A percentile compares a stretch with the other conserved stretches of the same genome.
Conservation (phyloP, 495 filamentous ascomycete species). For the Evernia prunastri region DNA sequence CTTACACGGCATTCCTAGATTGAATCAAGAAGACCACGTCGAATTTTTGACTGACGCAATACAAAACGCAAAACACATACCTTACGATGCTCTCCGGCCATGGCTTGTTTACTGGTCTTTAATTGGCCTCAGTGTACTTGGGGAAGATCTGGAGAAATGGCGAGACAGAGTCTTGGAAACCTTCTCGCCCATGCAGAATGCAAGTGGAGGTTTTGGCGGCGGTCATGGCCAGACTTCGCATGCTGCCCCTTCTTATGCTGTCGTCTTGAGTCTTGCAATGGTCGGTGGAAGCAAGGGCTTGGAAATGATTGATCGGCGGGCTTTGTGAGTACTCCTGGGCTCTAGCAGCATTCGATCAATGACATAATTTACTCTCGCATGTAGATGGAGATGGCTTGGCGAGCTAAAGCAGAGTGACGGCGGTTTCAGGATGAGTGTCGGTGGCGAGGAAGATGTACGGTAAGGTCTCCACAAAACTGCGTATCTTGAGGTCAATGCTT, state of each 20-base stretch:
- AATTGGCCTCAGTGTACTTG: constrained; percentile 62
- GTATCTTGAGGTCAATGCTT: constrained; percentile 18
- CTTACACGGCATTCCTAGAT: constrained; percentile 60
- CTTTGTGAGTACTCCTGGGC: constrained; percentile 51
- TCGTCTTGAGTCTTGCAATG: constrained; percentile 66
- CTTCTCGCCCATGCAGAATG: constrained; percentile 72
- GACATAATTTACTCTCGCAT: constrained; percentile 20
- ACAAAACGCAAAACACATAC: constrained; percentile 50
- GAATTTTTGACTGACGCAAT: constrained; percentile 66
- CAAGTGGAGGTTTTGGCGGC: constrained; percentile 82
- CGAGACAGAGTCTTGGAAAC: constrained; percentile 64
- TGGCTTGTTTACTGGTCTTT: constrained; percentile 95
- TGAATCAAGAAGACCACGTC: constrained; percentile 65
- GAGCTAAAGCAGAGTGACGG: constrained; percentile 76
- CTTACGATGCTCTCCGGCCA: constrained; percentile 74
- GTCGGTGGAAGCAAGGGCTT: constrained; percentile 68
- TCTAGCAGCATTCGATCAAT: background rate
- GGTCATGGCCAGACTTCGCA: constrained; percentile 88
- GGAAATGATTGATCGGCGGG: constrained; percentile 67
- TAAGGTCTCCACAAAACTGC: constrained; percentile 34
- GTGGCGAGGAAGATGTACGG: constrained; percentile 89
- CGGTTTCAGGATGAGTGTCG: constrained; percentile 70
- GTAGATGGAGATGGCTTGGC: constrained; percentile 77
- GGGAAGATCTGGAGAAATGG: constrained; percentile 66
- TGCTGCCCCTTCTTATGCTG: constrained; percentile 79